Percentiles rank a stretch among this genome's conserved stretches.
Conservation (phyloP, 1,284 basidiomycete genomes). For the Fomitopsis palustris region DNA sequence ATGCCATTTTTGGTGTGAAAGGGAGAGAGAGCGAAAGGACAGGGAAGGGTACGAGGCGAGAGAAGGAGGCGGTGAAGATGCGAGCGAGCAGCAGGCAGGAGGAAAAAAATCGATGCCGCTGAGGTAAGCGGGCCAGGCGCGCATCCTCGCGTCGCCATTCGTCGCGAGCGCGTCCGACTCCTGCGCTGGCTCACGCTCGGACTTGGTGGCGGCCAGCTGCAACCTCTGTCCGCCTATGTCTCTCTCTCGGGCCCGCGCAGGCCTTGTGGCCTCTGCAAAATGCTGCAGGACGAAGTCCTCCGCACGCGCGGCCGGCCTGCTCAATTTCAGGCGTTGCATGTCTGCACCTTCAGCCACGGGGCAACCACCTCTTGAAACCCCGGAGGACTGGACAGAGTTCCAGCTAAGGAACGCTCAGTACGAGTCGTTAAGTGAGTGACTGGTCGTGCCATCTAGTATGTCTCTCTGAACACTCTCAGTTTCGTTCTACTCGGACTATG, state of each 20-base stretch:
- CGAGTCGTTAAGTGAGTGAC: slow-evolving; percentile 49
- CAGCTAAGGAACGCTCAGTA: slow-evolving; percentile 54
- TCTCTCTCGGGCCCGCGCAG: slow-evolving; percentile 37
- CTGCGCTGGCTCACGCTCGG: not conserved
- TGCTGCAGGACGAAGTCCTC: slow-evolving; percentile 24
- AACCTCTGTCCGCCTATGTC: slow-evolving; percentile 22
- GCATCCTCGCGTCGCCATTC: slow-evolving; percentile 8
- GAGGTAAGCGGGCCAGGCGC: slow-evolving; percentile 26
- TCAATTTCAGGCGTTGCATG: slow-evolving; percentile 14
- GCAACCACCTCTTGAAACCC: slow-evolving; percentile 38
- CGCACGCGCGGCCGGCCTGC: slow-evolving; percentile 8
- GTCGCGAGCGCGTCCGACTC: slow-evolving; percentile 17
- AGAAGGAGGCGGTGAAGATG: slow-evolving; percentile 22
- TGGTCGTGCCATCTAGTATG: not conserved
- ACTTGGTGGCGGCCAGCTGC: not conserved
- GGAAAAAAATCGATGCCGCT: slow-evolving; percentile 39
- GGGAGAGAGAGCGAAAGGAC: slow-evolving; percentile 18
- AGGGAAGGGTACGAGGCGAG: slow-evolving; percentile 14
- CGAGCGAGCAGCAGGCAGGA: slow-evolving; percentile 30
- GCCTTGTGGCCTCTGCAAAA: slow-evolving; percentile 37
- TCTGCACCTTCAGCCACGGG: slow-evolving; percentile 28
- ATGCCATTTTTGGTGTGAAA: slow-evolving; percentile 46
- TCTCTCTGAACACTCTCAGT: slow-evolving; percentile 39
- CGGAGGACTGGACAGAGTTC: slow-evolving; percentile 63
- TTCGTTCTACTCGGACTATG: slow-evolving; percentile 65